phyloP scores from a whole-genome alignment of 2,329 filamentous ascomycete genomes.

The Talaromyces verruculosus region DNA sequence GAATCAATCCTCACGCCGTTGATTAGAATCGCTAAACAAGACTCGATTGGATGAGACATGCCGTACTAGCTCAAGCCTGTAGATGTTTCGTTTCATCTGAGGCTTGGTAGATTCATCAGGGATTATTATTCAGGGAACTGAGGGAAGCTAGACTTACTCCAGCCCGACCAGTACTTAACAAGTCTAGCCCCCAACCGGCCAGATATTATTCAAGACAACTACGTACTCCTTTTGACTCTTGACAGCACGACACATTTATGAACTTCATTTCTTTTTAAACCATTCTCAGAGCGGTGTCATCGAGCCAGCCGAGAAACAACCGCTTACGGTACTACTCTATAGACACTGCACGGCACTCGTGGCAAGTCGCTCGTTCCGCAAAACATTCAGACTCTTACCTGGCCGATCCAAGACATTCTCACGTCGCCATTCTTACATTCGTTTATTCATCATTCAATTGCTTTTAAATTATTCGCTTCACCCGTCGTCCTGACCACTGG shows the following conservation, averaged over 20 bases:
- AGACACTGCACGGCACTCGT: background rate
- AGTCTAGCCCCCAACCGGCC: background rate
- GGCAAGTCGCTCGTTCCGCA: slow-evolving; percentile 13
- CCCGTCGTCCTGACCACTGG: background rate
- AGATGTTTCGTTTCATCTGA: background rate
- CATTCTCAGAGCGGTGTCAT: background rate
- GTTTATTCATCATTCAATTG: background rate
- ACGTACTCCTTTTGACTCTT: background rate
- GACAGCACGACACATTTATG: background rate
- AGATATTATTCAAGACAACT: background rate
- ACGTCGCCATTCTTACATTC: slow-evolving; percentile 2
- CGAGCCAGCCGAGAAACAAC: background rate
- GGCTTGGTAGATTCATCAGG: background rate
- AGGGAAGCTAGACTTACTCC: background rate
- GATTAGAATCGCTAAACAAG: background rate
- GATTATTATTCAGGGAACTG: background rate
- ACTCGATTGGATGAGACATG: background rate
- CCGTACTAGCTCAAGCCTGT: background rate
- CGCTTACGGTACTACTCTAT: background rate
- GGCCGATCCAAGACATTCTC: background rate
- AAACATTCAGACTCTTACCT: slow-evolving; percentile 4
- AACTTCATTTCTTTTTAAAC: background rate
- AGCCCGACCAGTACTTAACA: background rate
- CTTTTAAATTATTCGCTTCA: background rate
- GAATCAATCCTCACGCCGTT: background rate